These are phyloP conservation scores for Jasminum sambac DNA, from an alignment of 257 asterid species.

Conservation along the genomic window DNA sequence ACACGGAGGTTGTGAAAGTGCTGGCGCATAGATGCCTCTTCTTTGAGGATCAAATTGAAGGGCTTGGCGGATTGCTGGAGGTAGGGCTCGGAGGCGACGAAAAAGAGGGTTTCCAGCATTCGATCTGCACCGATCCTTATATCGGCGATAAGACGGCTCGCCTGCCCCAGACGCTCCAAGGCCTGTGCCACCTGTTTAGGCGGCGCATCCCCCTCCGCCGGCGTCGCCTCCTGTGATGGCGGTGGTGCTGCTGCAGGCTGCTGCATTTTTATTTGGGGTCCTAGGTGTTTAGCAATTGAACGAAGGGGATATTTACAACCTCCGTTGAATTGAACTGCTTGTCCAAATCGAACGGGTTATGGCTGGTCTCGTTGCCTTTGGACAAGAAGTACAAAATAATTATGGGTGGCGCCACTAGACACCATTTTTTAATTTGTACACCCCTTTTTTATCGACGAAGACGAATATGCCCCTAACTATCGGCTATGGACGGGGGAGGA, in stretches of 20 bases:
- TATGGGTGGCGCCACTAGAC: no score
- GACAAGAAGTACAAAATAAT: no score
- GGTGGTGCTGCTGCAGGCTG: slow-evolving; percentile 46
- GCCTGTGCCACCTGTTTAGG: slow-evolving; percentile 98
- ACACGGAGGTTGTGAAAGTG: slow-evolving; percentile 74
- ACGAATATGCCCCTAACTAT: no score
- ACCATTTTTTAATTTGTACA: no score
- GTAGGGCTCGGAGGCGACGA: slow-evolving; percentile 64
- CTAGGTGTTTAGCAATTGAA: slow-evolving; percentile 13
- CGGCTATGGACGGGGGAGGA: no score
- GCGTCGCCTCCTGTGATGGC: slow-evolving; percentile 40
- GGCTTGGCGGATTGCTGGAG: slow-evolving; percentile 66
- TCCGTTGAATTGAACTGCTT: neutral
- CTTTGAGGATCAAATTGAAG: slow-evolving; percentile 57
- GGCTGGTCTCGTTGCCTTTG: no score
- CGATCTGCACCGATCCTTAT: slow-evolving; percentile 92
- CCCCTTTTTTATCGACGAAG: no score
- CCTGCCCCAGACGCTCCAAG: slow-evolving; percentile 81
- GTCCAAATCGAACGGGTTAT: no score
- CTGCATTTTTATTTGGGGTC: slow-evolving; percentile 39
- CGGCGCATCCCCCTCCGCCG: slow-evolving; percentile 66
- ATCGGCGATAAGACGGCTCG: slow-evolving; percentile 90
- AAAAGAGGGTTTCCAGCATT: slow-evolving; percentile 71
- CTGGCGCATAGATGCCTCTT: slow-evolving; percentile 73
- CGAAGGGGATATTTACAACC: neutral